Conservation (phyloP, 208 protist species). For the Trypanosoma theileri region DNA sequence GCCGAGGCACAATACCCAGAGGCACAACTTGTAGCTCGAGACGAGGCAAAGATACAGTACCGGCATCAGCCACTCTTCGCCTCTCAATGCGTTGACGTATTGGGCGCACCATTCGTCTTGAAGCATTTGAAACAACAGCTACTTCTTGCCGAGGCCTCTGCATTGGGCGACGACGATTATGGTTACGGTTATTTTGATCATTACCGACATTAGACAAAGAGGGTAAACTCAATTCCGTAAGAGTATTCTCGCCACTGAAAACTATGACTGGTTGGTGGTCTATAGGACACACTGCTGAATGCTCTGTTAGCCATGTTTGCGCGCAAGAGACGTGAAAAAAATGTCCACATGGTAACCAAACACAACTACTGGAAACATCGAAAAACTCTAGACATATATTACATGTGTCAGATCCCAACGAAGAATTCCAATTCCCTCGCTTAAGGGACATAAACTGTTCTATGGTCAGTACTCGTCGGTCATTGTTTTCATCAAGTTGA, state of each 20-base stretch:
- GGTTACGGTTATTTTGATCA: neutral
- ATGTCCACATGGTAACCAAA: conserved; percentile 71
- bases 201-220: neutral
- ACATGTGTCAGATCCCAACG: conserved; percentile 38
- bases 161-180: neutral
- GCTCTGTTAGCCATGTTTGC: conserved; percentile 62
- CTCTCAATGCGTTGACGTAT: conserved; percentile 11
- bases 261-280: conserved; percentile 41
- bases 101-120: neutral
- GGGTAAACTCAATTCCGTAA: neutral
- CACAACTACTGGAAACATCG: conserved; percentile 32
- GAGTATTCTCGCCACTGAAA: neutral
- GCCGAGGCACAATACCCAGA: conserved; percentile 10
- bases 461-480: conserved; percentile 30
- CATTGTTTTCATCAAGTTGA: conserved; percentile 41
- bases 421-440: conserved; percentile 25
- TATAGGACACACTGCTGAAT: conserved; percentile 61
- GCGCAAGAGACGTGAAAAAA: conserved; percentile 68
- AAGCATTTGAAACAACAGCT: neutral
- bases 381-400: conserved; percentile 64
- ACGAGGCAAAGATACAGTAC: conserved; percentile 13
- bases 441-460: conserved; percentile 32
- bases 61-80: neutral
- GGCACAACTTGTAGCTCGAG: conserved; percentile 25
- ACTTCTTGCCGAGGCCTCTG: neutral